Evolutionary conservation across 2,329 filamentous ascomycete species (phyloP), one percentile per base, ranked within the genome.

Genomic region (Pestalotiopsis sp.): DNA sequence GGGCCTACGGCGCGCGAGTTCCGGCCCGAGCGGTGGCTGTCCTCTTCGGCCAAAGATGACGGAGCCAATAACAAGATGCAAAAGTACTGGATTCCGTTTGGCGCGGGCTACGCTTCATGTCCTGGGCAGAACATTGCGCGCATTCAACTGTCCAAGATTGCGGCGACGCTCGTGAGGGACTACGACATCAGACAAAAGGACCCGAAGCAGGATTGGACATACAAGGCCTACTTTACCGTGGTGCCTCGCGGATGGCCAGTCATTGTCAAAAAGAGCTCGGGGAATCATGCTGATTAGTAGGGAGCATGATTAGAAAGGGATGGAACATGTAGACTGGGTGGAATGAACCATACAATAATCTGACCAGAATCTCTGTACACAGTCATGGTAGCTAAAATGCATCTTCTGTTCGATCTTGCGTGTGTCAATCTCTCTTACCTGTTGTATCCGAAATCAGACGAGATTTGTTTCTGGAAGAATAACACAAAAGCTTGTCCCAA

Each of bases 181-280:
- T 72, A 74, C 65, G 27, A 75, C 14, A 70, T 76, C 23, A 57
- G 67, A 4, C 72, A 73, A 66, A 73, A 73, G 11, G 66, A 77
- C 36, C 65, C 68, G 38, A 41, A 66, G 7, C 69, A 74, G 45
- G 68, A 75, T 59, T 77, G 76, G 76, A 71, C 64, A 17, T 77
- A 70, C 58, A 73, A 74, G 66, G 73, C 74, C 1, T 75, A 74
- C 27, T 74, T 77, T 57, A 74, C 70, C 5, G 67, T 72, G 1
- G 71, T 75, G 12, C 74, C 75, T 3, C 69, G 74, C 25, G 66
- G 68, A 12, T 77, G 74, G 73, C 73, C 74, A 6, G 71, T 71
- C 9, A 72, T 71, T 61, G 60, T 75, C 14, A 67, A 67, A 38
- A 75, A 69, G 41, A 64, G 61, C 23, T 14, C 20, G n/a, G 36